These are phyloP conservation scores for Acrocalymma vagum DNA, from an alignment of 2,329 filamentous ascomycete genomes.

Conservation along the genomic window DNA sequence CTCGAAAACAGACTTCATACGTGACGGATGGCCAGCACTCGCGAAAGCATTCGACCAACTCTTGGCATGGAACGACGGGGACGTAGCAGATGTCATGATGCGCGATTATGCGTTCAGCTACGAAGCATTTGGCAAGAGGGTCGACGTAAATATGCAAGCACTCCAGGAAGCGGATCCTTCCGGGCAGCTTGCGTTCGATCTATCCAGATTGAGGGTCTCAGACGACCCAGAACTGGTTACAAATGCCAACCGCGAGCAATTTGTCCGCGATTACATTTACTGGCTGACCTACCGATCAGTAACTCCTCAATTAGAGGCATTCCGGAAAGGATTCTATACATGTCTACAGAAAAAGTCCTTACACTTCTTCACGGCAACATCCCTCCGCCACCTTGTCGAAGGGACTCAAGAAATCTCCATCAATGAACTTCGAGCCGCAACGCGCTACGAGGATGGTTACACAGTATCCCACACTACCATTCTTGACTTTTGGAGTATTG, in stretches of 20 bases:
- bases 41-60: conserved; percentile 77
- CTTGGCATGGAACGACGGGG: conserved; percentile 80
- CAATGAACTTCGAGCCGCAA: conserved; percentile 71
- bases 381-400: conserved; percentile 82
- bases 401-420: conserved; percentile 85
- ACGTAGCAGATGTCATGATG: conserved; percentile 82
- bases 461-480: conserved; percentile 74
- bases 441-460: conserved; percentile 84
- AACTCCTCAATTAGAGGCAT: conserved; percentile 78
- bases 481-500: conserved; percentile 83
- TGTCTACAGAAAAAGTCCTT: conserved; percentile 77
- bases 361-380: conserved; percentile 48
- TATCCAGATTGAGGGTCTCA: conserved; percentile 19
- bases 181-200: conserved; percentile 4
- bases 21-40: conserved; percentile 89
- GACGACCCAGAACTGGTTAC: conserved; percentile 78
- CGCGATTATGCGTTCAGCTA: conserved; percentile 88
- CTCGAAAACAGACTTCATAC: conserved; percentile 71
- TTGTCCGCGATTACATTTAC: conserved; percentile 83
- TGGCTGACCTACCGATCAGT: conserved; percentile 85
- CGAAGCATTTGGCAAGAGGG: conserved; percentile 61
- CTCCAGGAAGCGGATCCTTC: conserved; percentile 9
- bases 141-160: conserved; percentile 64
- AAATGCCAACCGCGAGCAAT: conserved; percentile 77
- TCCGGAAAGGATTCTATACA: conserved; percentile 79